Conservation (phyloP, 306 rosid genomes). For the Ammopiptanthus mongolicus region DNA sequence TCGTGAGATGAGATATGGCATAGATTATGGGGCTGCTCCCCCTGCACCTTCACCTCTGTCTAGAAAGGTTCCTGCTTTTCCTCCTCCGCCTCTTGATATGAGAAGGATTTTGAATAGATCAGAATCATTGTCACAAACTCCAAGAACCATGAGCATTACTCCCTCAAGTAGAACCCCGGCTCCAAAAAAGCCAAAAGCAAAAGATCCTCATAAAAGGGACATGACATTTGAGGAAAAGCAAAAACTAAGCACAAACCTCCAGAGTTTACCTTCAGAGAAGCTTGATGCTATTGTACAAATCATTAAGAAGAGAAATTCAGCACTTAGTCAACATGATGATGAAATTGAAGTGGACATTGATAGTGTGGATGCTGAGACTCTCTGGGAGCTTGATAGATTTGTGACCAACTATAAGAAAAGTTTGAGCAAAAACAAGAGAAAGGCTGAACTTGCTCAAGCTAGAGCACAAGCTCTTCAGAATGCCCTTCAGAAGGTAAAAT, state of each 20-base stretch:
- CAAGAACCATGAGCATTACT: conserved; percentile 50
- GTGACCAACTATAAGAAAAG: conserved; percentile 91
- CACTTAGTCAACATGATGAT: conserved; percentile 70
- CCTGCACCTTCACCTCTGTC: conserved; percentile 64
- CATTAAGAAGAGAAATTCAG: conserved; percentile 71
- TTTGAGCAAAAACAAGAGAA: conserved; percentile 88
- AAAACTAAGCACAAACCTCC: conserved; percentile 78
- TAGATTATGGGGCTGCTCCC: conserved; percentile 45
- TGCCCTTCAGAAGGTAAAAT: conserved; percentile 45
- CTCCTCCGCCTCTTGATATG: conserved; percentile 77
- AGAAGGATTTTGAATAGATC: conserved; percentile 71
- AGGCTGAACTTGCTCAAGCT: conserved; percentile 76
- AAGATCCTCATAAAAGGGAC: conserved; percentile 87
- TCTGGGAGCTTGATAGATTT: conserved; percentile 97
- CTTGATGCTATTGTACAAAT: conserved; percentile 79
- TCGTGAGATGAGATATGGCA: conserved; percentile 63
- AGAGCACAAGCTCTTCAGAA: conserved; percentile 49
- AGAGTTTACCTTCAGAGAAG: conserved; percentile 77
- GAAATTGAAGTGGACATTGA: conserved; percentile 96
- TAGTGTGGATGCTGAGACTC: conserved; percentile 85
- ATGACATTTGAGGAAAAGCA: conserved; percentile 92
- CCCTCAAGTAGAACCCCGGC: conserved; percentile 82
- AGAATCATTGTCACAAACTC: conserved; percentile 51
- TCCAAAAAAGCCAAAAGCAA: conserved; percentile 94
- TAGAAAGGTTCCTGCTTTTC: conserved; percentile 54